Percentiles rank a stretch among this genome's conserved stretches.
Conservation (phyloP, 148 eudicot genomes). For the Tetragonia tetragonoides region DNA sequence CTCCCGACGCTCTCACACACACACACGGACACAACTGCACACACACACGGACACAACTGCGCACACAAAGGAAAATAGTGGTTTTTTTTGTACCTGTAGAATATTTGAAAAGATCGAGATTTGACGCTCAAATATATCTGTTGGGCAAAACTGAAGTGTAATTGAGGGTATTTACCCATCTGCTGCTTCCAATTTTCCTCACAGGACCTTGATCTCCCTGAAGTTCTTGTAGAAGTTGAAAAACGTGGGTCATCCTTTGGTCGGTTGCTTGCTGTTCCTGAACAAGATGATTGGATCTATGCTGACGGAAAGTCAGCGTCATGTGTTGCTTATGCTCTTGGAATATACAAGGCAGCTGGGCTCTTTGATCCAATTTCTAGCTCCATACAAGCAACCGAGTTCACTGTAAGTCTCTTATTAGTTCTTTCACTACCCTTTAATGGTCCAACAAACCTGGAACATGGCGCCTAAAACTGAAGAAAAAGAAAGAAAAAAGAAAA, state of each 20-base stretch:
- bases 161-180: neutral
- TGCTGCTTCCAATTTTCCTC: slow-evolving; percentile 14
- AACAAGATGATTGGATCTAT: slow-evolving; percentile 90
- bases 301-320: slow-evolving; percentile 85
- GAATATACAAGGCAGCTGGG: slow-evolving; percentile 87
- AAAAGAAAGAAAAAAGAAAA: too few species aligned
- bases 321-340: slow-evolving; percentile 83
- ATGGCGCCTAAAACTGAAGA: too few species aligned
- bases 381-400: slow-evolving; percentile 88
- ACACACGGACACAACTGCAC: too few species aligned
- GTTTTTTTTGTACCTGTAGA: neutral
- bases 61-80: too few species aligned
- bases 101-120: neutral
- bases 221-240: slow-evolving; percentile 82
- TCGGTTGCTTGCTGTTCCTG: slow-evolving; percentile 70
- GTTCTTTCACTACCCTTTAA: neutral
- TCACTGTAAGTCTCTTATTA: slow-evolving; percentile 57
- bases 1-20: too few species aligned
- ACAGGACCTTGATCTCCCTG: slow-evolving; percentile 78
- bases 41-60: too few species aligned
- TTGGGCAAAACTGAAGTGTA: neutral
- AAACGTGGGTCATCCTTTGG: slow-evolving; percentile 83
- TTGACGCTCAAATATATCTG: neutral
- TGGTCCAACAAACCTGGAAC: neutral
- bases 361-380: slow-evolving; percentile 58